Evolutionary conservation across 1,284 basidiomycete species (phyloP), one percentile per base, ranked within the genome.

Genomic region (Moesziomyces antarcticus): DNA sequence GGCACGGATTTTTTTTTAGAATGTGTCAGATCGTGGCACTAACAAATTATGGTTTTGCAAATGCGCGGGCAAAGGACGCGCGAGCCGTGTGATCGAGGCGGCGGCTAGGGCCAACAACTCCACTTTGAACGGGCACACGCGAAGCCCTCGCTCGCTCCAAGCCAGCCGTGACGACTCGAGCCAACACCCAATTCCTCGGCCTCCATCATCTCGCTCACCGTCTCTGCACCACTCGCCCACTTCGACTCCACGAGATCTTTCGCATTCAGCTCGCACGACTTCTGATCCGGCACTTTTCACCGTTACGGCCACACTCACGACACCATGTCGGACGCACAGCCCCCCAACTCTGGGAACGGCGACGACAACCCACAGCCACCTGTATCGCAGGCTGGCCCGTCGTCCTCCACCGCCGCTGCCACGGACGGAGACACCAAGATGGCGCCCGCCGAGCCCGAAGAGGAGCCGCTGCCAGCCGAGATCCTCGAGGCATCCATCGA

Each of bases 401-500:
- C 68, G 9, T 33, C 62, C 2, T 55, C 68, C 18, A 33, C 63
- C 22, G 42, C 54, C 9, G 49, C 65, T 9, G 25, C 44, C 6
- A 25, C 45, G 7, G 73, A 75, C n/a, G 68, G 73, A 21, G 73
- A 75, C 37, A 45, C 68, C 35, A 71, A 75, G 48, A 75, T 75
- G 73, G 64, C 68, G 1, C 51, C 72, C 5, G 58, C 56, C 25
- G 68, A 71, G 51, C 68, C 73, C 20, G 68, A 71, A 25, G 68
- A 75, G 35, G 68, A 71, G 50, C 44, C 60, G 8, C 53, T 82
- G 14, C 79, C 80, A 16, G 63, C 73, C 22, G 82, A 84, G 51
- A 78, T 83, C 50, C 75, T 80, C 54, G 73, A 81, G 25, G 79
- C 80, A 0, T 64, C 67, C 25, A 71, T 72, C 44, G 78, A 80